Base-by-base conservation (phyloP, 129 eudicot genomes). In the Sambucus nigra region DNA sequence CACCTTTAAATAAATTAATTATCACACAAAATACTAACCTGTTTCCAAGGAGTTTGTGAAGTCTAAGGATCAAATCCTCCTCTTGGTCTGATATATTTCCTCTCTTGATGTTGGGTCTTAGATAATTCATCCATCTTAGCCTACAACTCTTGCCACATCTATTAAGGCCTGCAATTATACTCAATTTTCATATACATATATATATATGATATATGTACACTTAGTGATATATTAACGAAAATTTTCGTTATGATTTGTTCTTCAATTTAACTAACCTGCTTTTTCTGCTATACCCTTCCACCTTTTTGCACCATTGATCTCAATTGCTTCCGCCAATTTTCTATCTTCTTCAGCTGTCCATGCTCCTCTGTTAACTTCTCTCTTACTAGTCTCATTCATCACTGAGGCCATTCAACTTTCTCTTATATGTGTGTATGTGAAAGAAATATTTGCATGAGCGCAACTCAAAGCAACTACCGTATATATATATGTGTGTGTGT, bases 1-100 rank as follows among this genome's bases (percentile, higher is more conserved):
- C n/a, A n/a, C n/a, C 10, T 27, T 45, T 41, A 45, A 17, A 10
- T 22, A 17, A 47, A 23, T 35, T 15, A 19, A 41, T 35, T 5
- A 27, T 16, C 16, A 59, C 3, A 35, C 14, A 47, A 69, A 31
- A 46, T 46, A 17, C 14, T 5, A 58, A 73, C 73, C 73, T 60
- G 78, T 73, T 73, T 47, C 78, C 78, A 52, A 72, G 51, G 57
- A 72, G 77, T 65, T 65, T 72, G 59, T 72, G 77, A 59, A 72
- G 77, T 68, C 77, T 47, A 26, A 72, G 61, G 47, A 72, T 72
- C 62, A 72, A 59, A 19, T 72, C 77, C 63, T 71, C 72, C 5
- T 72, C 77, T 72, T 72, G 77, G 39, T 72, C 77, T 45, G 77
- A 72, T 51, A 71, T 71, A 20, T 71, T 64, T 26, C 76, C 76